These are phyloP conservation scores for Solanum pimpinellifolium DNA, from an alignment of 257 asterid species.

Conservation along the genomic window DNA sequence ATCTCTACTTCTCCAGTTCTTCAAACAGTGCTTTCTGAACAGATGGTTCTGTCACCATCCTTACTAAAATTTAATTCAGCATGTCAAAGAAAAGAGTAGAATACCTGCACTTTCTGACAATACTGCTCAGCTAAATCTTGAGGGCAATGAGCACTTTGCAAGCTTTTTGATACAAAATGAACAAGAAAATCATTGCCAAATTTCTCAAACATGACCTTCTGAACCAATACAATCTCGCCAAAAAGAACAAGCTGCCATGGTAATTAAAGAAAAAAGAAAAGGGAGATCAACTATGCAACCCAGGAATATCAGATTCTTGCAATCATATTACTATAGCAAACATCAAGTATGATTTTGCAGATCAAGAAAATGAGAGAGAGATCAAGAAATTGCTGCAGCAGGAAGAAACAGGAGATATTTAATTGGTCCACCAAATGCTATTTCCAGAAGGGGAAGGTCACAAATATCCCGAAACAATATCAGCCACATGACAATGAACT, in stretches of 20 bases:
- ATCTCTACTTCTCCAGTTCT: not conserved
- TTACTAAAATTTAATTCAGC: not conserved
- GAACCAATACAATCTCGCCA: constrained; percentile 74
- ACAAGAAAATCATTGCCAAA: constrained; percentile 72
- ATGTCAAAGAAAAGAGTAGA: not conserved
- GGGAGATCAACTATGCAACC: not conserved
- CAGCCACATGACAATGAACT: not conserved
- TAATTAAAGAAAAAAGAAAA: constrained; percentile 1
- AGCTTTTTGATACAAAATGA: constrained; percentile 65
- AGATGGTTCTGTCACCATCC: not conserved
- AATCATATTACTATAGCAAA: not conserved
- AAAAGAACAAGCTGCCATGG: constrained; percentile 55
- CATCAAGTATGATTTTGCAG: not conserved
- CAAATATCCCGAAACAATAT: not conserved
- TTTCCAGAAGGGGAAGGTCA: not conserved
- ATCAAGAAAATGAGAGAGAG: not conserved
- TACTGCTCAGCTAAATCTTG: constrained; percentile 81
- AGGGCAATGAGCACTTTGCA: constrained; percentile 59
- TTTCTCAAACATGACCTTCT: constrained; percentile 85
- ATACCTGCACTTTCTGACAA: constrained; percentile 82
- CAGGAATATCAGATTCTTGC: not conserved
- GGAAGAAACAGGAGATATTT: not conserved
- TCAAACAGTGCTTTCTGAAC: not conserved
- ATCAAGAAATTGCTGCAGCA: not conserved
- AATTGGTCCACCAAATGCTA: not conserved